A percentile compares a stretch with the other conserved stretches of the same genome.
Conservation (phyloP, 2,329 filamentous ascomycete species). For the Septoria linicola region DNA sequence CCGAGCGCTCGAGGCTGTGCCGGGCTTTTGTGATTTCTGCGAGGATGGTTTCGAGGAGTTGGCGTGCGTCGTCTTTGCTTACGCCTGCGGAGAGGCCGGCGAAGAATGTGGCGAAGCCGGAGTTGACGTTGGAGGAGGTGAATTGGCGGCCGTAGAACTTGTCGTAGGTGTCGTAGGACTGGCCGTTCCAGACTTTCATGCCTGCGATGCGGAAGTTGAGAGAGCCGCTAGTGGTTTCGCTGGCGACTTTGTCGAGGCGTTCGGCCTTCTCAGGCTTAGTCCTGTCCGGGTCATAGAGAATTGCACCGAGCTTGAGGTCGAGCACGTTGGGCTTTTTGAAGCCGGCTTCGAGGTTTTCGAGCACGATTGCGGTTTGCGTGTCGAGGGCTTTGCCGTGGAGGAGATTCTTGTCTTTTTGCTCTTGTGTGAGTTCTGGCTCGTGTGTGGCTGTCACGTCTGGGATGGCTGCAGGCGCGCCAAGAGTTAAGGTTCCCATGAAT, state of each 20-base stretch:
- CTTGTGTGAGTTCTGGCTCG: slow-evolving; percentile 26
- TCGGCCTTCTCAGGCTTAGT: slow-evolving; percentile 58
- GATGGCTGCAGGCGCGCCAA: slow-evolving; percentile 53
- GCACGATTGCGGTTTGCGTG: slow-evolving; percentile 76
- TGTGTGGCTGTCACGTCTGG: slow-evolving; percentile 22
- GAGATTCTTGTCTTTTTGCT: slow-evolving; percentile 41
- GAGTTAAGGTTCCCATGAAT: slow-evolving; percentile 75
- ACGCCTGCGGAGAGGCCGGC: slow-evolving; percentile 43
- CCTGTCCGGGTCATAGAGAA: slow-evolving; percentile 74
- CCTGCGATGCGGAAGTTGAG: slow-evolving; percentile 65
- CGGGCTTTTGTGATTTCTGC: slow-evolving; percentile 44
- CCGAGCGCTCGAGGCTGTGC: slow-evolving; percentile 59
- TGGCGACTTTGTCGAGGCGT: slow-evolving; percentile 59
- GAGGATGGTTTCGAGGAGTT: slow-evolving; percentile 47
- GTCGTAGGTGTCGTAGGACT: slow-evolving; percentile 60
- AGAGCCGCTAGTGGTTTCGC: slow-evolving; percentile 58
- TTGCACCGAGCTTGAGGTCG: slow-evolving; percentile 85
- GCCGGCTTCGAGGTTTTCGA: slow-evolving; percentile 79
- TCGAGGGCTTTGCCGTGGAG: slow-evolving; percentile 64
- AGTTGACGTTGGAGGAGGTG: slow-evolving; percentile 53
- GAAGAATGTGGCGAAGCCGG: slow-evolving; percentile 60
- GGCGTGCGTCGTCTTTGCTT: slow-evolving; percentile 37
- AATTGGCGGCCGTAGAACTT: slow-evolving; percentile 66
- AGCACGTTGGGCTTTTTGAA: slow-evolving; percentile 86
- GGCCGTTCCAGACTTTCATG: slow-evolving; percentile 58